phyloP scores from a whole-genome alignment of 2,329 filamentous ascomycete genomes.

The Neonectria coccinea region DNA sequence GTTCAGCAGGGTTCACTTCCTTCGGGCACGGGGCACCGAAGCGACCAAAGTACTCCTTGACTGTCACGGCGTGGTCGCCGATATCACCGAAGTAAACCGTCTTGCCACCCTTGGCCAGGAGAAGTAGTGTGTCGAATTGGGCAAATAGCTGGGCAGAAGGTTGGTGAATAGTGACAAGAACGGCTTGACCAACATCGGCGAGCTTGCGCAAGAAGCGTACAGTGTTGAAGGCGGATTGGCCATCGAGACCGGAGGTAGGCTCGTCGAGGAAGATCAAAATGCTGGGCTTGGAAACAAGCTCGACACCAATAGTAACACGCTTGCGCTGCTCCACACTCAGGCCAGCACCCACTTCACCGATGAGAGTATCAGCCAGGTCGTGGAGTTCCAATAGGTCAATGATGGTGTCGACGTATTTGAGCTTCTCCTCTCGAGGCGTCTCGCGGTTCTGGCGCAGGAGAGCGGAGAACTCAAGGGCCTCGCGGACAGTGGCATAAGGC shows the following conservation, averaged over 20 bases:
- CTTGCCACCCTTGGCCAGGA: conserved; percentile 73
- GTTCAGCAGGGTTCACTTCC: conserved; percentile 79
- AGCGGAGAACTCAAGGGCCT: conserved; percentile 81
- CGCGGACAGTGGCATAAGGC: conserved; percentile 77
- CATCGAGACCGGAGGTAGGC: conserved; percentile 74
- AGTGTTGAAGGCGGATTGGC: conserved; percentile 74
- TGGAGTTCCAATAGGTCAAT: conserved; percentile 71
- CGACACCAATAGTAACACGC: conserved; percentile 70
- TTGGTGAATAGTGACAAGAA: conserved; percentile 78
- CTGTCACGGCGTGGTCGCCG: conserved; percentile 64
- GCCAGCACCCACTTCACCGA: conserved; percentile 63
- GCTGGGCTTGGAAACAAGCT: conserved; percentile 71
- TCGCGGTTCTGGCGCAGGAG: conserved; percentile 77
- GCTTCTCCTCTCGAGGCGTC: conserved; percentile 73
- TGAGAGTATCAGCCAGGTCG: conserved; percentile 61
- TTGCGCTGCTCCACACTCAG: conserved; percentile 66
- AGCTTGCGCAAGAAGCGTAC: conserved; percentile 75
- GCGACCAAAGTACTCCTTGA: conserved; percentile 73
- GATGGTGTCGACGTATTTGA: conserved; percentile 81
- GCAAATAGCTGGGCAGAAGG: conserved; percentile 75
- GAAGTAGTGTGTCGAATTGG: conserved; percentile 73
- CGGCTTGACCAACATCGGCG: conserved; percentile 73
- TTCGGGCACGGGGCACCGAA: conserved; percentile 72
- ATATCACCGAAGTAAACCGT: conserved; percentile 77
- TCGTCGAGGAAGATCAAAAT: conserved; percentile 72